Evolutionary conservation across 495 filamentous ascomycete species (phyloP), one percentile per base, ranked within the genome.

Genomic region (Glonium stellatum): DNA sequence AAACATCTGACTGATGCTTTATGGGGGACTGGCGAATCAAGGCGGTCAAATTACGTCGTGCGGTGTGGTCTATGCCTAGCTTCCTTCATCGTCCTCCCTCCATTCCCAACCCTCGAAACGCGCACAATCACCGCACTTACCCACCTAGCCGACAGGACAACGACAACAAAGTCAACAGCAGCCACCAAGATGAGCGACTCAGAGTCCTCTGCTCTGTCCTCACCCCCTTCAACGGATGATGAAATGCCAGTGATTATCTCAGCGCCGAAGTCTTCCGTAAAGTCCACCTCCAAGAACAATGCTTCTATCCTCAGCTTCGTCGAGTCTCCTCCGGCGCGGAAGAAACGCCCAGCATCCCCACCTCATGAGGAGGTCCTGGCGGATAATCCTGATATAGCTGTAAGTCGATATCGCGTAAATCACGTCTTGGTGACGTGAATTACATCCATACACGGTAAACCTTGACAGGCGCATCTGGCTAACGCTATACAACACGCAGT

Each of bases 291-390:
- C n/a, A 61, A 66, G 59, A 57, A 55, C 47, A 65, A 65, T 55
- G 63, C 54, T 27, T 57, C 51, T 52, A 67, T 68, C 46, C 42
- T 62, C n/a, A 58, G 59, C 39, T 62, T 63, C 67, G 68, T 76
- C 77, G 51, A 73, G 65, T 81, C 86, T 63, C 86, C 87, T 53
- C 87, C 88, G 34, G 78, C 84, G 59, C 87, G 86, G 60, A 86
- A 76, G 69, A 76, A 85, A 76, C 80, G 90, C 64, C 82, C 84
- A 54, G 84, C 89, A 31, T 92, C 90, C 66, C 92, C 92, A 68
- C 85, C 88, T 5, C 92, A 96, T 74, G 89, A 91, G 79, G 87
- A 87, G 74, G 86, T 91, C 21, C 70, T 96, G 42, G 89, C 89
- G 58, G 92, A 97, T 73, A 92, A 93, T 73, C 77, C 87, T 53